A percentile compares a stretch with the other conserved stretches of the same genome.
phyloP scores from a whole-genome alignment of 345 rosid genomes.

The Chamaenerion angustifolium region DNA sequence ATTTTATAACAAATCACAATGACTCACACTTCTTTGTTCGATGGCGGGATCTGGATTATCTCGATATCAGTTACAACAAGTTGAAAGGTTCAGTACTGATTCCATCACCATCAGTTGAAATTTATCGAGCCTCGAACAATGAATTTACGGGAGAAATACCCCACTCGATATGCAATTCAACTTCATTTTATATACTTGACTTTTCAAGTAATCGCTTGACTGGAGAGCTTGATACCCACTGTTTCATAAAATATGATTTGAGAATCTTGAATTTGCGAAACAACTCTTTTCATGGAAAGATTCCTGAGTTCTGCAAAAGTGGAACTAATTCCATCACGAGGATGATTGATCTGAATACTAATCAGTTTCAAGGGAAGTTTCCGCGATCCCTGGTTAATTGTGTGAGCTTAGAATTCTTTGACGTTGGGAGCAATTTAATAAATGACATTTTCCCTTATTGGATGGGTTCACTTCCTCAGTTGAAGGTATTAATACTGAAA shows the following conservation, averaged over 20 bases:
- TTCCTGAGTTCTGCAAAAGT: constrained; percentile 4
- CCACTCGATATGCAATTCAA: constrained; percentile 6
- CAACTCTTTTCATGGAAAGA: constrained; percentile 12
- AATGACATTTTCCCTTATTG: constrained; percentile 5
- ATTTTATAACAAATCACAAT: constrained; percentile 9
- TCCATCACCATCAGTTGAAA: not conserved
- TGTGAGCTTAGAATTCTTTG: not conserved
- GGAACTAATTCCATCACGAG: not conserved
- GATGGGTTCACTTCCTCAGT: constrained; percentile 1
- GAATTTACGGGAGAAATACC: constrained; percentile 7
- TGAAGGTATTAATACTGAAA: constrained; percentile 7
- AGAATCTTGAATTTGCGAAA: not conserved
- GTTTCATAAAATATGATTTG: constrained; percentile 9
- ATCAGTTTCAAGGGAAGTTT: constrained; percentile 5
- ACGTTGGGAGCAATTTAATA: not conserved
- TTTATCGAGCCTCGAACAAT: constrained; percentile 12
- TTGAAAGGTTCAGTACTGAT: constrained; percentile 13
- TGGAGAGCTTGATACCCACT: constrained; percentile 13
- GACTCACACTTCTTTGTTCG: not conserved
- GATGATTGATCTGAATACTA: constrained; percentile 11
- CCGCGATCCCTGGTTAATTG: constrained; percentile 8
- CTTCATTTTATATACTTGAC: not conserved
- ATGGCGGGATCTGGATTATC: not conserved
- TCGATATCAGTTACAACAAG: not conserved
- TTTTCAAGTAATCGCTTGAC: constrained; percentile 9